Conservation (phyloP, 2,329 filamentous ascomycete genomes). For the Rhynchosporium graminicola region DNA sequence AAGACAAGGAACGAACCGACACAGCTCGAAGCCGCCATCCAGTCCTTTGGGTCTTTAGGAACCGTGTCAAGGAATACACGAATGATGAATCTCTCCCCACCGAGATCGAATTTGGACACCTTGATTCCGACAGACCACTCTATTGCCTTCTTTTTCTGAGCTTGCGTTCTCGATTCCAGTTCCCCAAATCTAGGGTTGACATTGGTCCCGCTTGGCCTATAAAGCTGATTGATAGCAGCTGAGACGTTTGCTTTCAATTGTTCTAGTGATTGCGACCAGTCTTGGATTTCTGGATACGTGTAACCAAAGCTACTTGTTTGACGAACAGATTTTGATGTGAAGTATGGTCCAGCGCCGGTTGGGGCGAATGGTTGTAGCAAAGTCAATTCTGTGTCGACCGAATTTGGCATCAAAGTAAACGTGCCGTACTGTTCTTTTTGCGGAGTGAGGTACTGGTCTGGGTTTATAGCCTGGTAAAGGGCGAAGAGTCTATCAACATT, state of each 20-base stretch:
- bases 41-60: constrained; percentile 30
- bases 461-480: constrained; percentile 50
- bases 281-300: constrained; percentile 40
- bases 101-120: constrained; percentile 35
- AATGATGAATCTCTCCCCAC: constrained; percentile 32
- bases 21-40: constrained; percentile 22
- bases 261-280: constrained; percentile 51
- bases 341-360: constrained; percentile 36
- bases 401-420: constrained; percentile 34
- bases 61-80: constrained; percentile 33
- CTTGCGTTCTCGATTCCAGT: not conserved
- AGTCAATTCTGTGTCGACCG: constrained; percentile 37
- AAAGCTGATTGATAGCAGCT: constrained; percentile 59
- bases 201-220: constrained; percentile 33
- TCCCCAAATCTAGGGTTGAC: constrained; percentile 5
- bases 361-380: constrained; percentile 33
- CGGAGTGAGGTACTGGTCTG: constrained; percentile 37
- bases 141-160: constrained; percentile 11
- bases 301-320: constrained; percentile 32
- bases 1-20: constrained; percentile 33
- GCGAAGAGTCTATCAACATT: constrained; percentile 64
- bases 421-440: constrained; percentile 39
- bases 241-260: constrained; percentile 62
- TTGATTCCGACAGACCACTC: constrained; percentile 32
- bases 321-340: constrained; percentile 27